Conservation (phyloP, 148 eudicot species). For the Heliamphora exappendiculata region DNA sequence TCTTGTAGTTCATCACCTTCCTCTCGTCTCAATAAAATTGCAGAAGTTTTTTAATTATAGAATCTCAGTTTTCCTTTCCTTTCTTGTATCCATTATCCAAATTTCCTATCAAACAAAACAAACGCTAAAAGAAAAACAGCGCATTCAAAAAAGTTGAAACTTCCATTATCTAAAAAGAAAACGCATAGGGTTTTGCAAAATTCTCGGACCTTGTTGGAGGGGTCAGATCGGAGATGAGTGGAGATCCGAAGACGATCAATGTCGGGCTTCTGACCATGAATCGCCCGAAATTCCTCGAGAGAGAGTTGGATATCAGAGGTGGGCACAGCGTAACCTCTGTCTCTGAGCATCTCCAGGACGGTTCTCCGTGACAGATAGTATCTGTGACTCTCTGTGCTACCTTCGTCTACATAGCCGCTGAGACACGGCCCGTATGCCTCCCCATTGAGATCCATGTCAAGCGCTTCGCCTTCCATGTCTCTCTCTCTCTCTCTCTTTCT, state of each 20-base stretch:
- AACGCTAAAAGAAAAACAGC: no score
- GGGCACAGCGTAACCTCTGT: constrained; percentile 69
- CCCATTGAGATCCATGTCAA: constrained; percentile 23
- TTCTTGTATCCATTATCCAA: no score
- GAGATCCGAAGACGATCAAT: constrained; percentile 51
- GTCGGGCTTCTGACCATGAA: constrained; percentile 54
- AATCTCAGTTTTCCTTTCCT: no score
- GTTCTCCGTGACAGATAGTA: constrained; percentile 76
- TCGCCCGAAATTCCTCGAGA: constrained; percentile 46
- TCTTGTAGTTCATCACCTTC: no score
- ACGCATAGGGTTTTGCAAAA: no score
- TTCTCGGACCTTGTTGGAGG: constrained; percentile 40
- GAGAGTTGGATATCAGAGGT: constrained; percentile 43
- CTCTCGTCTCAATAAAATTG: no score
- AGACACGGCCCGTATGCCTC: constrained; percentile 26
- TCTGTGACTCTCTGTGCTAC: constrained; percentile 62
- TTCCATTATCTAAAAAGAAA: no score
- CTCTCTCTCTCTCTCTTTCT: constrained; percentile 15
- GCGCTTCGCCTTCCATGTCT: constrained; percentile 22
- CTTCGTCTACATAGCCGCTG: constrained; percentile 52
- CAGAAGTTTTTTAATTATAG: no score
- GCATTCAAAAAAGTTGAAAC: no score
- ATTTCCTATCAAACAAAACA: no score
- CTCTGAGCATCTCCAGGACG: constrained; percentile 64
- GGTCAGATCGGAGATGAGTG: constrained; percentile 50